These are phyloP conservation scores for Seiridium unicorne DNA, from an alignment of 2,329 filamentous ascomycete genomes.

Conservation along the genomic window DNA sequence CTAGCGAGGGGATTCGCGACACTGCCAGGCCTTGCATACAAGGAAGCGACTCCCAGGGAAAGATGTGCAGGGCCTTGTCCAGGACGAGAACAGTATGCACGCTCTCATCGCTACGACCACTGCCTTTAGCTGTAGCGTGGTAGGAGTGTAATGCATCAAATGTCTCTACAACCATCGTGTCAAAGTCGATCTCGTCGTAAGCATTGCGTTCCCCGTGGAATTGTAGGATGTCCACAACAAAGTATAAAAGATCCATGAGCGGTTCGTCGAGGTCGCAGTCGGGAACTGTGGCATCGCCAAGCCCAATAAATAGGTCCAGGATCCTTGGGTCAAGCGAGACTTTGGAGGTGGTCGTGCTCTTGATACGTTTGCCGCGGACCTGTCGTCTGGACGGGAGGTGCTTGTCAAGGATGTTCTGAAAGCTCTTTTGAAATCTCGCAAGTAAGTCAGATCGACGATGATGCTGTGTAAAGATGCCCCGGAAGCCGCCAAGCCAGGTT, in stretches of 20 bases:
- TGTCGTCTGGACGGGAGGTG: conserved; percentile 80
- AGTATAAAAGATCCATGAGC: conserved; percentile 90
- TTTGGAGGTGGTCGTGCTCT: conserved; percentile 33
- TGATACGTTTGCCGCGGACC: conserved; percentile 53
- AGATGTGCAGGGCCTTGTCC: conserved; percentile 85
- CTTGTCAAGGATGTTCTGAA: conserved; percentile 77
- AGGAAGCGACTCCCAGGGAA: conserved; percentile 94
- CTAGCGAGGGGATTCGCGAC: conserved; percentile 84
- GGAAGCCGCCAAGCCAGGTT: conserved; percentile 93
- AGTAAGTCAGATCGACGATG: conserved; percentile 62
- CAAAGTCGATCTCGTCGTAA: conserved; percentile 97
- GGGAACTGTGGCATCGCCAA: conserved; percentile 70
- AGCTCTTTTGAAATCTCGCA: conserved; percentile 72
- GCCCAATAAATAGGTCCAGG: conserved; percentile 82
- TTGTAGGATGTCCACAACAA: conserved; percentile 92
- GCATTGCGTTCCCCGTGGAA: conserved; percentile 96
- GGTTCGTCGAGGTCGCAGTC: conserved; percentile 80
- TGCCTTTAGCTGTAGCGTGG: conserved; percentile 51
- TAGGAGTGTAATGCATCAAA: conserved; percentile 82
- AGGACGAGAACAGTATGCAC: conserved; percentile 83
- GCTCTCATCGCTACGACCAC: conserved; percentile 38
- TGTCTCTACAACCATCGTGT: conserved; percentile 83
- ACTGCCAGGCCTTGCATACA: conserved; percentile 78
- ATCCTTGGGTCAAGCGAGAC: conserved; percentile 60
- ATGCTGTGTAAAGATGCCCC: conserved; percentile 84